Conservation (phyloP, 2,329 filamentous ascomycete genomes). For the Talaromyces marneffei region DNA sequence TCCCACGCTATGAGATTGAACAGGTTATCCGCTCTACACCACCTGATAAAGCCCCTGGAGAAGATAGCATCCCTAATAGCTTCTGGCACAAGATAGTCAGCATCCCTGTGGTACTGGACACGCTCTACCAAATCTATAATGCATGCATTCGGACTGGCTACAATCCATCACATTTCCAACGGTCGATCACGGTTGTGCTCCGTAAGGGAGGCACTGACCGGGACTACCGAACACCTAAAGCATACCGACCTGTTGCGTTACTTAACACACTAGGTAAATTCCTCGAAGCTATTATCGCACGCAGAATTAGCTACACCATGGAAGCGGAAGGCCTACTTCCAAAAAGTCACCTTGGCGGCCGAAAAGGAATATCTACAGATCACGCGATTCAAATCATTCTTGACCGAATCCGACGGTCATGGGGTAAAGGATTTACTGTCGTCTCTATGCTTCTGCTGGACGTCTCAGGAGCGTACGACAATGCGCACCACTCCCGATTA, state of each 20-base stretch:
- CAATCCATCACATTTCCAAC: not conserved
- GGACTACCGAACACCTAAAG: not conserved
- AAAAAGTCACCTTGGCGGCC: not conserved
- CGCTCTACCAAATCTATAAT: not conserved
- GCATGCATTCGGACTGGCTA: not conserved
- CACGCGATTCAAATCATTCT: not conserved
- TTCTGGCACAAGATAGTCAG: not conserved
- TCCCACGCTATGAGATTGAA: not conserved
- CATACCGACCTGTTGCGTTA: not conserved
- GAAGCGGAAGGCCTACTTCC: not conserved
- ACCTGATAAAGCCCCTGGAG: not conserved
- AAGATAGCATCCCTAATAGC: not conserved
- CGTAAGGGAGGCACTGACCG: not conserved
- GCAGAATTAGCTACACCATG: not conserved
- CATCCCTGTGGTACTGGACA: not conserved
- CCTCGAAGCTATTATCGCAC: not conserved
- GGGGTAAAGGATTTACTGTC: not conserved
- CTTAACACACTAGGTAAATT: conserved; percentile 1
- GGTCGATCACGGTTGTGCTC: not conserved
- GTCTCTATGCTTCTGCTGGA: not conserved
- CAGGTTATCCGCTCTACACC: not conserved
- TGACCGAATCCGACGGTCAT: not conserved
- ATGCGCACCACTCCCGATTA: not conserved
- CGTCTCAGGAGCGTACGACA: not conserved
- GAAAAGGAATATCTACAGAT: not conserved